A percentile compares a stretch with the other conserved stretches of the same genome.
Conservation (phyloP, 2,329 filamentous ascomycete genomes). For the Didymella arachidicola region DNA sequence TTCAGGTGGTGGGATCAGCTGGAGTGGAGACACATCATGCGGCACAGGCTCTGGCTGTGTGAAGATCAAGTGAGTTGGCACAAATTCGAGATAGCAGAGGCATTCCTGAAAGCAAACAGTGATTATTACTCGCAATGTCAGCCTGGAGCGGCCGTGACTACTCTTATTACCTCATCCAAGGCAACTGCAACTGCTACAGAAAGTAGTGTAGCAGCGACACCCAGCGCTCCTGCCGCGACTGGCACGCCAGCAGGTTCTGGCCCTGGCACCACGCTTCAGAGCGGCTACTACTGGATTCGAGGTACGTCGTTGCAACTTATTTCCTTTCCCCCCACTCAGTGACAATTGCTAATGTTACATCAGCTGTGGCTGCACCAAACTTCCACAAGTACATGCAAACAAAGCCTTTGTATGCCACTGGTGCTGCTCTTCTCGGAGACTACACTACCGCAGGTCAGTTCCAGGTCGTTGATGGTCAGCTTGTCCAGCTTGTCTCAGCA, state of each 20-base stretch:
- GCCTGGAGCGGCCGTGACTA: constrained; percentile 40
- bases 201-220: constrained; percentile 21
- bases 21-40: constrained; percentile 39
- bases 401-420: constrained; percentile 50
- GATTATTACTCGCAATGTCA: constrained; percentile 54
- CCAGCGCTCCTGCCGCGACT: constrained; percentile 32
- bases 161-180: constrained; percentile 23
- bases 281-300: constrained; percentile 65
- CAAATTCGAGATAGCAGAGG: no score
- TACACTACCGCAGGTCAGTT: constrained; percentile 66
- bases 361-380: constrained; percentile 63
- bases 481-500: constrained; percentile 61
- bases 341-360: constrained; percentile 27
- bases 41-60: constrained; percentile 40
- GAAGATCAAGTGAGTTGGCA: constrained; percentile 37
- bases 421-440: constrained; percentile 60
- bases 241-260: constrained; percentile 41
- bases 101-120: constrained; percentile 19
- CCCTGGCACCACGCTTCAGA: constrained; percentile 58
- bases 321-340: not conserved
- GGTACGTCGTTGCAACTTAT: not conserved
- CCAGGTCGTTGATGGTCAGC: constrained; percentile 63
- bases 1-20: constrained; percentile 42
- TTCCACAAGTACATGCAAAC: constrained; percentile 56
- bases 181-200: constrained; percentile 18